These are phyloP conservation scores for Parathielavia hyrcaniae DNA, from an alignment of 495 filamentous ascomycete species.

Conservation along the genomic window DNA sequence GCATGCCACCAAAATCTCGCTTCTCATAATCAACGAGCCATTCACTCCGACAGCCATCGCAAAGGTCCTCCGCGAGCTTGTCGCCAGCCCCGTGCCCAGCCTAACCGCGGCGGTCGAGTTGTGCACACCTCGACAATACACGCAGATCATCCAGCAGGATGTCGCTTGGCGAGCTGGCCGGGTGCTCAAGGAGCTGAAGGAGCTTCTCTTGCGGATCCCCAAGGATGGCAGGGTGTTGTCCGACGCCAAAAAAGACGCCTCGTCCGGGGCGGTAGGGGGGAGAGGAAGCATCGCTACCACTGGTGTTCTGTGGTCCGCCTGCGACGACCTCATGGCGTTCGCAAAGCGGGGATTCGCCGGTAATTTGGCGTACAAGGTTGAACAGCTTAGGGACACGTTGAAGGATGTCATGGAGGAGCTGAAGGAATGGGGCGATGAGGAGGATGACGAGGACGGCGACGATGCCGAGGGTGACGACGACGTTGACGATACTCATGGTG, in stretches of 20 bases:
- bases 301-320: constrained; percentile 61
- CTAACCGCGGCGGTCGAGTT: constrained; percentile 63
- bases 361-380: constrained; percentile 53
- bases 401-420: constrained; percentile 77
- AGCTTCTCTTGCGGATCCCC: constrained; percentile 42
- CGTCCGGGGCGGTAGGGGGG: constrained; percentile 28
- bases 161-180: constrained; percentile 41
- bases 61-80: constrained; percentile 59
- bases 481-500: constrained; percentile 31
- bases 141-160: constrained; percentile 53
- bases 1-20: constrained; percentile 77
- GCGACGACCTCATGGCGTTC: constrained; percentile 61
- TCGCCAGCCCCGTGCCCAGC: constrained; percentile 60
- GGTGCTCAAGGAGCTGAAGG: constrained; percentile 44
- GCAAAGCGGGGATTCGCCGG: constrained; percentile 59
- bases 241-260: constrained; percentile 39
- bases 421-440: constrained; percentile 73
- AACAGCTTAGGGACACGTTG: constrained; percentile 63
- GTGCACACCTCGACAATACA: constrained; percentile 53
- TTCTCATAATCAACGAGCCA: constrained; percentile 75
- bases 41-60: constrained; percentile 71
- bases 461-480: constrained; percentile 37
- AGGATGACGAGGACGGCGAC: constrained; percentile 44
- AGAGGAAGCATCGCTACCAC: constrained; percentile 55
- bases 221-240: constrained; percentile 42